A percentile compares a stretch with the other conserved stretches of the same genome.
Conservation (phyloP, 1,284 basidiomycete genomes). For the Ceratobasidium sp. region DNA sequence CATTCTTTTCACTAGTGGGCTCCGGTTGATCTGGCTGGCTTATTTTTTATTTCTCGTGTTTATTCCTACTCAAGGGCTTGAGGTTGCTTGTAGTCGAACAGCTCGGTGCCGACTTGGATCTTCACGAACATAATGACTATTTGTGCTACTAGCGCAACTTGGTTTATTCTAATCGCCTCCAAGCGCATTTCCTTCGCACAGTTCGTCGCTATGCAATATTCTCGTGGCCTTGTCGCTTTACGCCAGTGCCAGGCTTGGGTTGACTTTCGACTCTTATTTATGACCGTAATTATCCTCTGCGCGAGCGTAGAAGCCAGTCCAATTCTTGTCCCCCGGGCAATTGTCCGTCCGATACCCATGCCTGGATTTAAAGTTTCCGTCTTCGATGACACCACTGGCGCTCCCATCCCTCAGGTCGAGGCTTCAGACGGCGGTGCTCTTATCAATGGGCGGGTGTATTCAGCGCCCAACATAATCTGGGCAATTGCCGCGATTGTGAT, state of each 20-base stretch:
- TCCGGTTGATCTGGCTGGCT: conserved; percentile 31
- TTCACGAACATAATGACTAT: no score
- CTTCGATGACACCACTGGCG: conserved; percentile 40
- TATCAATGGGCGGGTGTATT: conserved; percentile 23
- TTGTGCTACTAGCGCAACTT: no score
- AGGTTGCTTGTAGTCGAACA: no score
- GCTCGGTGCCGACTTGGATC: no score
- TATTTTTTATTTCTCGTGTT: background rate
- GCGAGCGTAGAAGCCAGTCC: conserved; percentile 15
- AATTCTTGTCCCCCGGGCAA: conserved; percentile 24
- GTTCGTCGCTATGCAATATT: no score
- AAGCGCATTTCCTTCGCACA: no score
- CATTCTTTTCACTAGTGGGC: no score
- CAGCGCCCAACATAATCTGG: conserved; percentile 40
- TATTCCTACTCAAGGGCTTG: background rate
- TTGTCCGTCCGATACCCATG: conserved; percentile 34
- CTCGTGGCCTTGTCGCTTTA: no score
- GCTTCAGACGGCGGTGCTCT: conserved; percentile 38
- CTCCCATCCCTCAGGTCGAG: conserved; percentile 33
- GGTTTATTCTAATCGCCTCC: no score
- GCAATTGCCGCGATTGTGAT: conserved; percentile 25
- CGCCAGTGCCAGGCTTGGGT: background rate
- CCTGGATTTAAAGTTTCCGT: conserved; percentile 39
- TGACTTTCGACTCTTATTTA: background rate
- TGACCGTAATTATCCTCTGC: conserved; percentile 7